Evolutionary conservation across 768 basidiomycete genomes (phyloP), one percentile per base, ranked within the genome.

Genomic region (Boletellus sp.): DNA sequence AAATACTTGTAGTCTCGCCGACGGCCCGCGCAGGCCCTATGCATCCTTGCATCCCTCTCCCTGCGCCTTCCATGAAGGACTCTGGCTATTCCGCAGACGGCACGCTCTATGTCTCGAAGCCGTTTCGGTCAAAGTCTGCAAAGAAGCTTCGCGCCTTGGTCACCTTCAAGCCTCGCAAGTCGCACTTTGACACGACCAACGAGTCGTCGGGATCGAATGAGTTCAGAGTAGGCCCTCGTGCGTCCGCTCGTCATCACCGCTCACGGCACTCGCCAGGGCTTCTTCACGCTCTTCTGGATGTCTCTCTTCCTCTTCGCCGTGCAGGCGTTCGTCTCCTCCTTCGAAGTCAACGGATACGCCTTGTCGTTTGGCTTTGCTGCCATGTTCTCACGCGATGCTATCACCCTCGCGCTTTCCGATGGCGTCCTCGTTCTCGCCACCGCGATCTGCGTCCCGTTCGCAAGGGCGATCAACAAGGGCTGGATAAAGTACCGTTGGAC

Each of bases 221-320:
- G 67, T 96, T 96, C 67, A 80, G 94, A 53, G 86, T 87, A 65
- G 2, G 54, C 39, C 7, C 17, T 38, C 39, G 45, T 50, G 34
- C 23, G n/a, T 33, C 20, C 40, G 12, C 13, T 19, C 11, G 42
- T 6, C 24, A 38, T 16, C 45, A 24, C 48, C 40, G 13, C 37
- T 58, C n/a, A 59, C 42, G 17, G 17, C 26, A 9, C 43, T 50
- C 31, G 0, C 20, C 58, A 89, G 85, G 95, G 95, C 1, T 98
- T 98, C 74, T 97, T 93, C 69, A 82, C 88, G 4, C 78, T 98
- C 43, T 98, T 98, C 72, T 98, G 96, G 84, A 83, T 90, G 48
- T 85, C 85, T 19, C 80, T 94, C 56, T 93, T 90, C 59, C 78
- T 95, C 43, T 84, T 92, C 62, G 80, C 85, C 11, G 64, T 93